Percentiles rank a stretch among this genome's conserved stretches.
Evolutionary conservation across 257 asterid species (phyloP).

Genomic region (Paraleonurus japonicus): DNA sequence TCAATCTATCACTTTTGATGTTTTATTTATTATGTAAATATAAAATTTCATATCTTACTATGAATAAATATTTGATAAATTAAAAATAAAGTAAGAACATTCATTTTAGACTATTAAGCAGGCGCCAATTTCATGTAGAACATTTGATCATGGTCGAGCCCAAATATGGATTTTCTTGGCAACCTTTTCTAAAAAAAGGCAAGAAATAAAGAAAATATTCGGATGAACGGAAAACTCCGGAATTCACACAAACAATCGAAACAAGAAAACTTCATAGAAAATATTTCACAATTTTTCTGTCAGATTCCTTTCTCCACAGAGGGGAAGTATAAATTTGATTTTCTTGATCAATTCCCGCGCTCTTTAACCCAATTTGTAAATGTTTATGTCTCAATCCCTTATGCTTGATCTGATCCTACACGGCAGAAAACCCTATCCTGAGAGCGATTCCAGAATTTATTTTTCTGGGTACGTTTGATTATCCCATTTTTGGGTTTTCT

Average conservation of each 20-base stretch:
- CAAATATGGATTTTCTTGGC: not conserved
- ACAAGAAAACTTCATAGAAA: constrained; percentile 6
- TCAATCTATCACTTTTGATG: too few relatives aligned
- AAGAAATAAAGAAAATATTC: constrained; percentile 15
- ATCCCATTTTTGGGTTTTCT: constrained; percentile 22
- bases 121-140: too few relatives aligned
- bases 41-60: too few relatives aligned
- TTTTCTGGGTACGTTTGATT: constrained; percentile 8
- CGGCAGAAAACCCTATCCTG: constrained; percentile 19
- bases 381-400: constrained; percentile 35
- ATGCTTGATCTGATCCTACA: constrained; percentile 39
- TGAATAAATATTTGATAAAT: too few relatives aligned
- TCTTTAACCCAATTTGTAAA: constrained; percentile 15
- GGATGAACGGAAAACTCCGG: constrained; percentile 23
- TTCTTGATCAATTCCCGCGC: constrained; percentile 43
- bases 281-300: constrained; percentile 19
- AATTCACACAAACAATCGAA: constrained; percentile 13
- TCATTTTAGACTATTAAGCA: too few relatives aligned
- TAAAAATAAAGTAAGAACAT: too few relatives aligned
- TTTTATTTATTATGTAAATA: too few relatives aligned
- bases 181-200: not conserved
- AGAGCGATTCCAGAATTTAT: constrained; percentile 25
- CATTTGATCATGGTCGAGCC: not conserved
- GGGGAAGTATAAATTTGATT: constrained; percentile 11
- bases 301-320: constrained; percentile 20